Evolutionary conservation across 305 asterid species (phyloP).

Genomic region (Solanum aculeatissimum): DNA sequence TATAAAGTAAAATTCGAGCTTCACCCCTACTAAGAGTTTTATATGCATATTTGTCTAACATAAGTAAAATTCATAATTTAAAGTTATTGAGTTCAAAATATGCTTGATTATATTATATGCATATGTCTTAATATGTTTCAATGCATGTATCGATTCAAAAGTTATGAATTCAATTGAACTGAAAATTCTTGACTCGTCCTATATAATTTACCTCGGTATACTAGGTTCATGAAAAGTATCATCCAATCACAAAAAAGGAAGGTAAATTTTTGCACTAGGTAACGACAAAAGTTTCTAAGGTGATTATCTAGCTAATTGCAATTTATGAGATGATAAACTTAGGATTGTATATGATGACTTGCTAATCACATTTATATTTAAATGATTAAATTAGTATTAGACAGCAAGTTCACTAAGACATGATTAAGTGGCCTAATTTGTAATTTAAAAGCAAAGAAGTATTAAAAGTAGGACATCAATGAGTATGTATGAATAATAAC

Average conservation of each 20-base stretch:
- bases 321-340: not conserved
- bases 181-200: not conserved
- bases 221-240: not conserved
- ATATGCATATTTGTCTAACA: not conserved
- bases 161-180: not conserved
- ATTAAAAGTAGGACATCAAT: not conserved
- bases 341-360: not conserved
- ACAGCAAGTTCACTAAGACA: not conserved
- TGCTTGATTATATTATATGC: not conserved
- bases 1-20: not conserved
- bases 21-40: not conserved
- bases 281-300: not conserved
- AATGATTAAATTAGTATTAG: not conserved
- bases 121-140: not conserved
- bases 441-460: not conserved
- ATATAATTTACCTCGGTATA: too few relatives aligned
- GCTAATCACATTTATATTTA: not conserved
- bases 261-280: not conserved
- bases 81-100: not conserved
- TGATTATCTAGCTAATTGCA: not conserved
- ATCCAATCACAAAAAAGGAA: not conserved
- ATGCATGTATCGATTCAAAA: not conserved
- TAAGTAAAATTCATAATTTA: not conserved
- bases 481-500: not conserved
- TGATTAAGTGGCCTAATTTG: not conserved